Base-by-base conservation (phyloP, 768 basidiomycete species). In the Termitomyces titanicus region DNA sequence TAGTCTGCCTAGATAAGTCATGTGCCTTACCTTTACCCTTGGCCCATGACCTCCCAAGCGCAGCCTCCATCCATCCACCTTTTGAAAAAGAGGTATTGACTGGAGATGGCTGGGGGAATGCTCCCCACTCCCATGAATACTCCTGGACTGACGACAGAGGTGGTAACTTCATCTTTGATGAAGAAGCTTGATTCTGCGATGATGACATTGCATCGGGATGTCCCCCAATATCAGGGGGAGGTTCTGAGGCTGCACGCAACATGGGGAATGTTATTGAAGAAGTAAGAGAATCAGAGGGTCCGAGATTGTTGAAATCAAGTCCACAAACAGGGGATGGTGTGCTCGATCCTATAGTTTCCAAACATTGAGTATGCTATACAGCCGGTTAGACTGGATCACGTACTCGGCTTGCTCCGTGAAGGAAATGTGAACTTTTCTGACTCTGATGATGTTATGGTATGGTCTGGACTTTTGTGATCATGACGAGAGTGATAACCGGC, bases 81-180 rank as follows among this genome's bases (percentile, higher is more conserved):
- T 76, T 76, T 1, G 74, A 72, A 63, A 86, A 85, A 11, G 79
- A 73, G 0, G 79, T 58, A 51, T 79, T 79, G 61, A 84, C 70
- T 0, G 88, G 88, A 3, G 90, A 89, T 22, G 84, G 87, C 59
- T 86, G 88, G 27, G 92, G 94, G 63, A 95, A 91, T n/a, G 81
- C 85, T 25, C 92, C 93, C 93, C 94, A 95, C 62, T 95, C 94
- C 94, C 94, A 95, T 6, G 89, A 89, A 63, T 94, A 94, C 64
- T 91, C 88, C 53, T 84, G 84, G 3, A 78, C 63, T 4, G 65
- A 67, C 18, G 70, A 49, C 24, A 60, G 39, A 22, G 52, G 37
- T 3, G 49, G 20, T 29, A 46, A 20, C 11, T 46, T 51, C 46
- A 59, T 25, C 29, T 53, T 52, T 3, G 63, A 60, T 17, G 66